Percentiles rank a stretch among this genome's conserved stretches.
phyloP scores from a whole-genome alignment of 2,329 filamentous ascomycete species.

The Daldinia eschscholtzii region DNA sequence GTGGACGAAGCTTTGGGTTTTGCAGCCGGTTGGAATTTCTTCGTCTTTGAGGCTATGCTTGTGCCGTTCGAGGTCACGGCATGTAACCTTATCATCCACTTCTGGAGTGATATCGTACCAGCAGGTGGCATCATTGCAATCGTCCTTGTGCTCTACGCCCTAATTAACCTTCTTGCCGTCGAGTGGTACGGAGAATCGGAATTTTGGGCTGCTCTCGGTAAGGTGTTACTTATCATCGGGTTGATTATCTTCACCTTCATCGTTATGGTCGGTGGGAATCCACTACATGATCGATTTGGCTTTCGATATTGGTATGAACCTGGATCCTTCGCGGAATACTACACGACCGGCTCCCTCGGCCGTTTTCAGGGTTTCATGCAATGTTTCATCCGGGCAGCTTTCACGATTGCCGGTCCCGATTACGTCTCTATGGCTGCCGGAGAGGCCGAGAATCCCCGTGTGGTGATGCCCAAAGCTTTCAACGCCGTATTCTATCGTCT shows the following conservation, averaged over 20 bases:
- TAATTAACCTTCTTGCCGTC: conserved; percentile 79
- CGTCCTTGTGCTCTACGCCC: conserved; percentile 64
- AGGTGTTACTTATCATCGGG: conserved; percentile 78
- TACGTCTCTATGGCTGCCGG: conserved; percentile 73
- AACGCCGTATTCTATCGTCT: conserved; percentile 85
- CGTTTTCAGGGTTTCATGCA: conserved; percentile 81
- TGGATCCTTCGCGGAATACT: conserved; percentile 76
- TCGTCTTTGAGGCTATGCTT: conserved; percentile 75
- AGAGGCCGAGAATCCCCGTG: conserved; percentile 77
- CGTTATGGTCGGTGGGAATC: conserved; percentile 86
- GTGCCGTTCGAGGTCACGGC: conserved; percentile 77
- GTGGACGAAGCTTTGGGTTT: conserved; percentile 82
- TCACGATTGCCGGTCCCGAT: conserved; percentile 72
- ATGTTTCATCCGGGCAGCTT: conserved; percentile 78
- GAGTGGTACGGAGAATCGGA: conserved; percentile 83
- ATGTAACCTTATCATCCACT: conserved; percentile 72
- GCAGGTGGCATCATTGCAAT: conserved; percentile 72
- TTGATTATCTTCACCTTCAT: conserved; percentile 84
- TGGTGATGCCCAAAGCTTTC: conserved; percentile 78
- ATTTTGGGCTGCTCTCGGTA: conserved; percentile 79
- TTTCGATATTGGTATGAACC: conserved; percentile 77
- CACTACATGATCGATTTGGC: conserved; percentile 76
- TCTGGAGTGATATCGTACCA: conserved; percentile 72
- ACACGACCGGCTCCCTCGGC: conserved; percentile 75
- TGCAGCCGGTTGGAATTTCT: conserved; percentile 80